A percentile compares a stretch with the other conserved stretches of the same genome.
These are phyloP conservation scores for Penicillium sp. DNA, from an alignment of 2,329 filamentous ascomycete genomes.

Conservation along the genomic window DNA sequence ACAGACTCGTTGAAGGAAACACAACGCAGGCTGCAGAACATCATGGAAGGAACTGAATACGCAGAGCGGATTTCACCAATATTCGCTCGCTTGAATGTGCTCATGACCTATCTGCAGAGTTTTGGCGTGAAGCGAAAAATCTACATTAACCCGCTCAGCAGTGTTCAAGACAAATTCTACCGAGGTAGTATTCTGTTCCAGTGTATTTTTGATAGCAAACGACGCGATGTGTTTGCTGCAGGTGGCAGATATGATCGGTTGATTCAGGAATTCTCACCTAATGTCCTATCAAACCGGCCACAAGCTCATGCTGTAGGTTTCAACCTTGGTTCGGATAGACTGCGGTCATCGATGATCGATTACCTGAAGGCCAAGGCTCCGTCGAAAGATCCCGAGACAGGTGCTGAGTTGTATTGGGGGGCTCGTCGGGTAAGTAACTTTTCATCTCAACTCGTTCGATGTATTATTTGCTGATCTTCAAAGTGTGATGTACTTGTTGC, in stretches of 20 bases:
- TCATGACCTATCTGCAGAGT: conserved; percentile 72
- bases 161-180: conserved; percentile 90
- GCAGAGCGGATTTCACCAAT: conserved; percentile 52
- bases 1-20: conserved; percentile 69
- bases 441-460: neutral
- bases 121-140: conserved; percentile 74
- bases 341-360: conserved; percentile 62
- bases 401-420: conserved; percentile 59
- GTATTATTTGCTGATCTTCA: conserved; percentile 6
- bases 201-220: conserved; percentile 82
- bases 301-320: conserved; percentile 86
- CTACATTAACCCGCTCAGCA: conserved; percentile 80
- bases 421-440: conserved; percentile 58
- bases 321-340: conserved; percentile 81
- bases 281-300: conserved; percentile 59
- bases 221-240: conserved; percentile 80
- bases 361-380: conserved; percentile 55
- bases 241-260: conserved; percentile 90
- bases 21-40: conserved; percentile 59
- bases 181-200: conserved; percentile 82
- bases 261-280: conserved; percentile 77
- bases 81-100: conserved; percentile 75
- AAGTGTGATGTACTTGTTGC: conserved; percentile 87
- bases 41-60: conserved; percentile 55
- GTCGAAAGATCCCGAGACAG: conserved; percentile 68